Evolutionary conservation across 768 basidiomycete genomes (phyloP).

Genomic region (Serendipita sp.): DNA sequence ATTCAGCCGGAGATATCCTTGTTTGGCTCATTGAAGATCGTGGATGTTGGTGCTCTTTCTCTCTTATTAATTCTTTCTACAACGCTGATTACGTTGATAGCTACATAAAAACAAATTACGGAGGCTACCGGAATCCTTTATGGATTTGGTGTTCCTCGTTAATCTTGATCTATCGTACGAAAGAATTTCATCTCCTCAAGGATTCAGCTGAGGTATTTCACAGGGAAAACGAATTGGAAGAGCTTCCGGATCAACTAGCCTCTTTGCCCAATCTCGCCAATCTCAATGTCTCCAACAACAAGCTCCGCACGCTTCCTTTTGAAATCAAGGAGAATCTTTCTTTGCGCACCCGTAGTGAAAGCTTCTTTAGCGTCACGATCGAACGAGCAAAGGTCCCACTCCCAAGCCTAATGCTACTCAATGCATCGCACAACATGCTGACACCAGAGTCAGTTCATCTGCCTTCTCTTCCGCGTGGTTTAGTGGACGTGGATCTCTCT

Average conservation of each 20-base stretch:
- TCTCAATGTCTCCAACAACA: slow-evolving; percentile 61
- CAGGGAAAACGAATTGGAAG: slow-evolving; percentile 40
- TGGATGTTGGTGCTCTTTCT: slow-evolving; percentile 52
- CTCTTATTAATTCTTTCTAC: neutral
- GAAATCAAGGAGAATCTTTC: slow-evolving; percentile 29
- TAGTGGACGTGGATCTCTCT: slow-evolving; percentile 49
- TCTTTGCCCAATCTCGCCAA: slow-evolving; percentile 48
- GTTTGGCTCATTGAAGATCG: slow-evolving; percentile 64
- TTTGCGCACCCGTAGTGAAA: slow-evolving; percentile 20
- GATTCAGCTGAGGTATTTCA: neutral
- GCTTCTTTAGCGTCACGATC: slow-evolving; percentile 40
- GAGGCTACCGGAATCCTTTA: slow-evolving; percentile 46
- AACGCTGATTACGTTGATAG: slow-evolving; percentile 22
- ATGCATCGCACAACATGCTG: slow-evolving; percentile 55
- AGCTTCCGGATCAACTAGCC: slow-evolving; percentile 49
- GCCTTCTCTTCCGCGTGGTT: slow-evolving; percentile 32
- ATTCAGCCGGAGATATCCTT: slow-evolving; percentile 71
- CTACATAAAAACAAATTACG: slow-evolving; percentile 59
- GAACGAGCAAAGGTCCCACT: slow-evolving; percentile 47
- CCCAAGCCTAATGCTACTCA: slow-evolving; percentile 46
- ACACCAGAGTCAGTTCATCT: slow-evolving; percentile 38
- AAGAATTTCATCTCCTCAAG: neutral
- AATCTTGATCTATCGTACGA: slow-evolving; percentile 48
- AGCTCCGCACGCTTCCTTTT: slow-evolving; percentile 44
- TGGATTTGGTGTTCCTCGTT: slow-evolving; percentile 51